Conservation (phyloP, 2,329 filamentous ascomycete genomes). For the Epichloe festucae region DNA sequence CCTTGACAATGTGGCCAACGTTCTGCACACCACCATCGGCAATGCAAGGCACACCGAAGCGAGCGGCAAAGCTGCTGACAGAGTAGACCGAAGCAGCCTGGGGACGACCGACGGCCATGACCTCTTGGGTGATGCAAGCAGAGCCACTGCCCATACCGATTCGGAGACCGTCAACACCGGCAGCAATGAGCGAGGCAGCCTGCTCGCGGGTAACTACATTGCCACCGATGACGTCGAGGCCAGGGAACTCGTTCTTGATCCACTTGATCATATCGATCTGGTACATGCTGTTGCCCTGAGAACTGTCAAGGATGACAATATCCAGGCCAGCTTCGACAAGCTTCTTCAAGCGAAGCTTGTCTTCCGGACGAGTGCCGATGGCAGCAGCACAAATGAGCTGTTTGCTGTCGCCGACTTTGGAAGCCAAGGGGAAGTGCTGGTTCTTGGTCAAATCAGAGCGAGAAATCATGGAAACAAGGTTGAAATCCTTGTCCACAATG, state of each 20-base stretch:
- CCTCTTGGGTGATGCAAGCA: conserved; percentile 97
- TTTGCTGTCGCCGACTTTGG: conserved; percentile 93
- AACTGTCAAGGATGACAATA: conserved; percentile 89
- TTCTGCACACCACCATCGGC: conserved; percentile 97
- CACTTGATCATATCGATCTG: conserved; percentile 98
- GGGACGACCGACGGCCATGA: conserved; percentile 96
- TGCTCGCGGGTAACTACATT: conserved; percentile 98
- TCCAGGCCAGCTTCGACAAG: conserved; percentile 92
- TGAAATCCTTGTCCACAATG: conserved; percentile 71
- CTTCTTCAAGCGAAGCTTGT: conserved; percentile 74
- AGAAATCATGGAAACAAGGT: conserved; percentile 84
- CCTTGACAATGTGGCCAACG: conserved; percentile 97
- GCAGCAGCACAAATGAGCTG: conserved; percentile 92
- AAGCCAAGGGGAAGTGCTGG: conserved; percentile 88
- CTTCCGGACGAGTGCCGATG: conserved; percentile 87
- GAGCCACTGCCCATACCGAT: conserved; percentile 98
- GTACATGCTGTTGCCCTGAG: conserved; percentile 97
- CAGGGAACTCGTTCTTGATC: conserved; percentile 76
- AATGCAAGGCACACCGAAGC: conserved; percentile 94
- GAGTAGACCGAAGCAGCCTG: conserved; percentile 89
- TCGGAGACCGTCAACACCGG: conserved; percentile 88
- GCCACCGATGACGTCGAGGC: conserved; percentile 88
- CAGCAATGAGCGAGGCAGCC: conserved; percentile 81
- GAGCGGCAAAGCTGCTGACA: conserved; percentile 77
- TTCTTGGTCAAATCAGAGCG: conserved; percentile 98